Percentiles rank a stretch among this genome's conserved stretches.
Evolutionary conservation across 805 yeast genomes (phyloP).

Genomic region (Candida silvicultrix): DNA sequence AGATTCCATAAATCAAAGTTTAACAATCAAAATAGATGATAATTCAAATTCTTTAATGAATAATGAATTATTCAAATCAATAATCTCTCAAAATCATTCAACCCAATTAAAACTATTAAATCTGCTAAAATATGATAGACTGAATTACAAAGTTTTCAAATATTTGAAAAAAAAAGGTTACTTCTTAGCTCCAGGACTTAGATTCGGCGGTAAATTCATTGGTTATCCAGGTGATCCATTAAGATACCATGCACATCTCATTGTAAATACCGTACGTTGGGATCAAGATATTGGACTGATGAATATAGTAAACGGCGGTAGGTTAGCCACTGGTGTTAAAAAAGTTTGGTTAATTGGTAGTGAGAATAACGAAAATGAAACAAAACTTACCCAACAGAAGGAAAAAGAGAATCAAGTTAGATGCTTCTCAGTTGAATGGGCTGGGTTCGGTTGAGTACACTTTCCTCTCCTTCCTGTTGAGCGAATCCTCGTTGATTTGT

Average conservation of each 20-base stretch:
- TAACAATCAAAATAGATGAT: constrained; percentile 9
- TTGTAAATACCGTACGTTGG: constrained; percentile 47
- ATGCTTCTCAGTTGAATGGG: constrained; percentile 86
- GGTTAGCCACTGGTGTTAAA: constrained; percentile 89
- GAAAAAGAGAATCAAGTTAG: constrained; percentile 23
- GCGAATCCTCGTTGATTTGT: too few species aligned
- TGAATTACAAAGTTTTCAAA: constrained; percentile 9
- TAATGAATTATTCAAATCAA: constrained; percentile 8
- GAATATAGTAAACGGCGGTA: constrained; percentile 74
- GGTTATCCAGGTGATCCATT: constrained; percentile 96
- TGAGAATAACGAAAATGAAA: constrained; percentile 10
- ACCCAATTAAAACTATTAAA: constrained; percentile 6
- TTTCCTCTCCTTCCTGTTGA: too few species aligned
- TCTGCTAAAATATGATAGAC: constrained; percentile 1
- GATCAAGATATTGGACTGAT: constrained; percentile 49
- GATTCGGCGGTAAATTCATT: constrained; percentile 86
- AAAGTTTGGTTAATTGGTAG: constrained; percentile 68
- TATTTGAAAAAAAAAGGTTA: constrained; percentile 31
- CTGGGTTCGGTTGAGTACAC: constrained; percentile 84
- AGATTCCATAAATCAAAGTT: constrained; percentile 7
- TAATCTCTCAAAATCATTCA: constrained; percentile 7
- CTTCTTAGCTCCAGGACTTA: constrained; percentile 72
- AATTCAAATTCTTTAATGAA: constrained; percentile 12
- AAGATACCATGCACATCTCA: constrained; percentile 81
- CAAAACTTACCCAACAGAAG: constrained; percentile 9